These are phyloP conservation scores for Amyloporia xantha DNA, from an alignment of 768 basidiomycete species.

Conservation along the genomic window DNA sequence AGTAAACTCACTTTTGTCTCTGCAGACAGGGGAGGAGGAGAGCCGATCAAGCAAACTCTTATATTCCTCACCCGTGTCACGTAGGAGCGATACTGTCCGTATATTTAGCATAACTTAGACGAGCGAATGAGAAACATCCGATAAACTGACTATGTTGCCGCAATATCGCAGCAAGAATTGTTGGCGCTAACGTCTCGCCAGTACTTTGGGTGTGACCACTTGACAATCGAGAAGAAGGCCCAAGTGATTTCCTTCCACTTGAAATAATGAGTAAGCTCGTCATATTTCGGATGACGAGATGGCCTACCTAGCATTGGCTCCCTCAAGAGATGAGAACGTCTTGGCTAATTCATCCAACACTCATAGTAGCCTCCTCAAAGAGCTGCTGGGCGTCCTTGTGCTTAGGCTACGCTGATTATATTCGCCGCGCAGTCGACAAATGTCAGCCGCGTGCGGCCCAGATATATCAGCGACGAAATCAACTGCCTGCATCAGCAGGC, in stretches of 20 bases:
- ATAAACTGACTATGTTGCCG: constrained; percentile 56
- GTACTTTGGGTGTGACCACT: constrained; percentile 3
- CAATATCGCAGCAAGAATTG: constrained; percentile 53
- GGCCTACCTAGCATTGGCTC: constrained; percentile 34
- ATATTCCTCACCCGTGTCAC: constrained; percentile 47
- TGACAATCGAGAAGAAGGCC: constrained; percentile 9
- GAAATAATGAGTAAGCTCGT: neutral
- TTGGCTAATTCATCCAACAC: constrained; percentile 59
- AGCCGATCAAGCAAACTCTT: constrained; percentile 51
- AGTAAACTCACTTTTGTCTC: constrained; percentile 47
- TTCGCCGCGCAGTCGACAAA: constrained; percentile 50
- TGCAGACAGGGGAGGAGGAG: constrained; percentile 47
- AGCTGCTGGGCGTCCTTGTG: constrained; percentile 42
- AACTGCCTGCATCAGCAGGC: constrained; percentile 45
- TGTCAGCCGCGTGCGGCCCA: constrained; percentile 53
- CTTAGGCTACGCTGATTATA: constrained; percentile 37
- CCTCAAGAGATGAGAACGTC: constrained; percentile 48
- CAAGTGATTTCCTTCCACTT: constrained; percentile 14
- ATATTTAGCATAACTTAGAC: neutral
- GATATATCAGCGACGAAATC: constrained; percentile 39
- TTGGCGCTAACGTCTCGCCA: constrained; percentile 51
- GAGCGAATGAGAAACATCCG: neutral
- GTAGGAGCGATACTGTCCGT: constrained; percentile 65
- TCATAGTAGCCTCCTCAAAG: constrained; percentile 48
- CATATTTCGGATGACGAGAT: neutral